These are phyloP conservation scores for Trichoderma simmonsii DNA, from an alignment of 2,329 filamentous ascomycete species.

Conservation along the genomic window DNA sequence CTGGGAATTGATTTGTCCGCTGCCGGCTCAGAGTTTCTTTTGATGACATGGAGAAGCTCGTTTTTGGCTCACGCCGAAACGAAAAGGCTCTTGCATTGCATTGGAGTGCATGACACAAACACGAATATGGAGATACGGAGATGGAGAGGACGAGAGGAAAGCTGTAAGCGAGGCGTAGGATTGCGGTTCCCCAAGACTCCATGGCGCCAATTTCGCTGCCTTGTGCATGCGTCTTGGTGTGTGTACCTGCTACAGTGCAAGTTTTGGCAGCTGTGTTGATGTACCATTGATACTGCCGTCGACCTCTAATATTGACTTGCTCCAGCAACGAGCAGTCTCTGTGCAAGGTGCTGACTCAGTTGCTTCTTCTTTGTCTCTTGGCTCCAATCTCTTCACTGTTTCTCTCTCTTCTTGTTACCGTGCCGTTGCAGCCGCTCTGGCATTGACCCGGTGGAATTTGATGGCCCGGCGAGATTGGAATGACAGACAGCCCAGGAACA, in stretches of 20 bases:
- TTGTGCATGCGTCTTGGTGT: background rate
- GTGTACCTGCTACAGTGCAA: background rate
- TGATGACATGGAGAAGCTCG: background rate
- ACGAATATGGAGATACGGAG: background rate
- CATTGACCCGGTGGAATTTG: constrained; percentile 2
- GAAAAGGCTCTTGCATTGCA: background rate
- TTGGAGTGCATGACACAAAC: background rate
- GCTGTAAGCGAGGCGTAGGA: constrained; percentile 7
- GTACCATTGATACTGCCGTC: background rate
- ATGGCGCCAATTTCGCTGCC: background rate
- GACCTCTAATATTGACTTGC: no score
- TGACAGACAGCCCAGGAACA: constrained; percentile 3
- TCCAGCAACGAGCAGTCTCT: background rate
- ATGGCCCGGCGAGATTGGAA: background rate
- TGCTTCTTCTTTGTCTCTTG: background rate
- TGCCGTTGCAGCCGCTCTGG: background rate
- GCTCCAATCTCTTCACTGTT: background rate
- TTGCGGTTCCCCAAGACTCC: background rate
- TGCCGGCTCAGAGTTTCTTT: background rate
- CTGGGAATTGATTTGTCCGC: background rate
- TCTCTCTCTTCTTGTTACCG: background rate
- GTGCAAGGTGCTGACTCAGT: background rate
- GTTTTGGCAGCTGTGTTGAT: background rate
- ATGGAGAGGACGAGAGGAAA: background rate
- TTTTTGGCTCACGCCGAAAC: background rate